Conservation (phyloP, 495 filamentous ascomycete genomes). For the Achaetomiella virescens region DNA sequence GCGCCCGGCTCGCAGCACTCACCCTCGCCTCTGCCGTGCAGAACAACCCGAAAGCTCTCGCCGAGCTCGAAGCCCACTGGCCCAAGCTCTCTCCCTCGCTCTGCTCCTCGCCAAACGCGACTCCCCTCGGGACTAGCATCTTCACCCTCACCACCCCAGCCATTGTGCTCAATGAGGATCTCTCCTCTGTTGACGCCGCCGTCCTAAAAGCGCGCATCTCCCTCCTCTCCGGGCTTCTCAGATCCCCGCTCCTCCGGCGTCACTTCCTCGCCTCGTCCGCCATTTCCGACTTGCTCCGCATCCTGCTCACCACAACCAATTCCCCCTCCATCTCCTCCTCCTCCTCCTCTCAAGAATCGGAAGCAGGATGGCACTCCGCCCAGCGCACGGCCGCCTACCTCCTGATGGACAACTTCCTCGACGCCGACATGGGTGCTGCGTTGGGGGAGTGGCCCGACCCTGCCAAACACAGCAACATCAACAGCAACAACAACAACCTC, state of each 20-base stretch:
- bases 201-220: slow-evolving; percentile 34
- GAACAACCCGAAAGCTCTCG: slow-evolving; percentile 58
- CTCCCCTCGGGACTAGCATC: slow-evolving; percentile 11
- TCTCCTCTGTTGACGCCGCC: slow-evolving; percentile 23
- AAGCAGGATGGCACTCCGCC: slow-evolving; percentile 33
- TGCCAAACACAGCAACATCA: no score
- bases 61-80: slow-evolving; percentile 40
- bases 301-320: slow-evolving; percentile 33
- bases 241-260: slow-evolving; percentile 38
- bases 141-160: slow-evolving; percentile 28
- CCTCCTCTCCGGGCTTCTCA: slow-evolving; percentile 39
- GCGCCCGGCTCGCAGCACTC: slow-evolving; percentile 44
- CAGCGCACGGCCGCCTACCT: slow-evolving; percentile 44
- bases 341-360: slow-evolving; percentile 8
- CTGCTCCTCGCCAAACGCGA: slow-evolving; percentile 14
- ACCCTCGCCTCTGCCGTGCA: slow-evolving; percentile 50
- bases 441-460: slow-evolving; percentile 49
- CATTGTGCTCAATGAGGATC: no score
- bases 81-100: slow-evolving; percentile 16
- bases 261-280: slow-evolving; percentile 46
- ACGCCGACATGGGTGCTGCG: slow-evolving; percentile 50
- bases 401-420: slow-evolving; percentile 54
- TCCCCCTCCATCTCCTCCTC: not conserved
- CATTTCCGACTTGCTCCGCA: slow-evolving; percentile 41
- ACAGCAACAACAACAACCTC: no score